These are phyloP conservation scores for Acanthamoeba comandoni DNA, from an alignment of 208 protist species.

Conservation along the genomic window DNA sequence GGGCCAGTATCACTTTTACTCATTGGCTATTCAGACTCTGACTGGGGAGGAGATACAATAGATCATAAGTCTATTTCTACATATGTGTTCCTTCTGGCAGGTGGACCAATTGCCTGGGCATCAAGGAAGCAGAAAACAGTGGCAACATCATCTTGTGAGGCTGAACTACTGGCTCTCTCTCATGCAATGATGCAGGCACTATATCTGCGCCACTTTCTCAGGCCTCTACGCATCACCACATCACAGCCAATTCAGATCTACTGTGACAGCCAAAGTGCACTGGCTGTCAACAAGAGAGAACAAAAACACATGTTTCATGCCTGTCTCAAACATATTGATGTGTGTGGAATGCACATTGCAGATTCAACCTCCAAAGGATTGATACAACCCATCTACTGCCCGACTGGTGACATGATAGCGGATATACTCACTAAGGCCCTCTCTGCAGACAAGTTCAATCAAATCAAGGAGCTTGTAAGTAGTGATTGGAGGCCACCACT, in stretches of 20 bases:
- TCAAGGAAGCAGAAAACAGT: background rate
- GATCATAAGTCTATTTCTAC: background rate
- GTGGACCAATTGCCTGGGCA: background rate
- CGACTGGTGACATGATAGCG: background rate
- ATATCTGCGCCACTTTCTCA: background rate
- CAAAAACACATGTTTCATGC: background rate
- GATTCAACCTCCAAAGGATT: background rate
- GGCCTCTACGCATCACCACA: background rate
- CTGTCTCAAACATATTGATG: background rate
- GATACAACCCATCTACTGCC: conserved; percentile 2
- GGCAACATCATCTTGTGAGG: background rate
- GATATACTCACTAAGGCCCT: background rate
- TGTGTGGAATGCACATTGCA: background rate
- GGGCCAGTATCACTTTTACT: background rate
- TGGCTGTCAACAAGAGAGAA: background rate
- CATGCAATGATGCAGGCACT: conserved; percentile 4
- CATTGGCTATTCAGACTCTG: background rate
- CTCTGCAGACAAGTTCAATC: background rate
- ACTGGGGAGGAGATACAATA: background rate
- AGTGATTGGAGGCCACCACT: background rate
- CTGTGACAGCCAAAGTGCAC: background rate
- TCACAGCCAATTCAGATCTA: background rate
- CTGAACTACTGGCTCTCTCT: background rate
- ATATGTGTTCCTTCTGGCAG: background rate
- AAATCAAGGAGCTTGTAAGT: background rate